Base-by-base conservation (phyloP, 1,139 yeast species). In the Protomyces macrosporus region DNA sequence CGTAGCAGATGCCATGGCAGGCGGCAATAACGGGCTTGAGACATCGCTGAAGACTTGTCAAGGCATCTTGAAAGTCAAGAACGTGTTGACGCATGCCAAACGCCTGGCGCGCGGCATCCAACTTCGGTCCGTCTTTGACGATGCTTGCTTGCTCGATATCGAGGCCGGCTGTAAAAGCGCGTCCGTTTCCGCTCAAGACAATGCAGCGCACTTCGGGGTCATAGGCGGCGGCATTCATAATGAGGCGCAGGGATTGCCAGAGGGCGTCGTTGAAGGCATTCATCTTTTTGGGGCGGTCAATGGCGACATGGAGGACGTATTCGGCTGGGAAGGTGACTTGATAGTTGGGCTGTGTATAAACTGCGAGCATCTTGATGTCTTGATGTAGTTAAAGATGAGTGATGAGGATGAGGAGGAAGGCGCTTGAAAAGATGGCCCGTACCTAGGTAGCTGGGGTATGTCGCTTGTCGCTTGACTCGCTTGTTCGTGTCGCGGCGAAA, bases 151-250 rank as follows among this genome's bases (percentile, higher is more conserved):
- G 59, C n/a, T 61, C 40, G 69, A 87, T 74, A 70, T 88, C 87
- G 67, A 88, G 77, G 0, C 95, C 95, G 9, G 90, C 79, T 35
- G 86, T 78, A 70, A 88, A 86, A 0, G 77, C 77, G 6, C 86
- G 78, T 30, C 87, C 87, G 0, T 73, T 76, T 0, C 85, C 84
- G 0, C 86, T 81, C 0, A 88, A 76, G 4, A 88, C 79, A 53
- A 87, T 82, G 34, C 80, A 82, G 37, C 82, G 80, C 53, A 84
- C 81, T 6, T 79, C 76, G 16, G 74, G 69, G 55, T 81, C 81
- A 2, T 69, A 65, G 64, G 82, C 84, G 40, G 88, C 78, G 55
- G 72, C 71, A 39, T 74, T 73, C 66, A 88, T 78, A 16, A 86
- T 76, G 12, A 74, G 76, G 51, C 79, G 77, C 72, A 82, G 87